Evolutionary conservation across 768 basidiomycete genomes (phyloP).

Genomic region (Kwoniella dejecticola): DNA sequence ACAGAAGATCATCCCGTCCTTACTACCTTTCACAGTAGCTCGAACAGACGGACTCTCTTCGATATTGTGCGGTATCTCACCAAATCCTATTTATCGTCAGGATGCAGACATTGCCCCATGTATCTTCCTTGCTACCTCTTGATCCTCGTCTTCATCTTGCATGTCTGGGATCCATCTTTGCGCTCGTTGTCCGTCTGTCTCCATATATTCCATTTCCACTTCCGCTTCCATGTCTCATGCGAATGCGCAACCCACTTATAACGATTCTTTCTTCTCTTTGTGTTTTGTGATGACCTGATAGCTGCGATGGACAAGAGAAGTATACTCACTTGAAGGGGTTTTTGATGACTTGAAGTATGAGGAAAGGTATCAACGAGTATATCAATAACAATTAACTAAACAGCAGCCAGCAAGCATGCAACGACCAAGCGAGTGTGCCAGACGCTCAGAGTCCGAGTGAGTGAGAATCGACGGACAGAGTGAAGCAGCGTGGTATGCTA

Average conservation of each 20-base stretch:
- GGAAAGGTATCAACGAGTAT: conserved; percentile 2
- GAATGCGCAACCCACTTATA: background rate
- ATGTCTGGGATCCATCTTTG: background rate
- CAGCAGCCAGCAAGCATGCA: background rate
- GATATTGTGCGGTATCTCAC: conserved; percentile 4
- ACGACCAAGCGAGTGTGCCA: background rate
- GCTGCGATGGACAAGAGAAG: background rate
- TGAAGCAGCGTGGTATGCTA: background rate
- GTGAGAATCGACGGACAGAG: background rate
- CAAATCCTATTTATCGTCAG: conserved; percentile 42
- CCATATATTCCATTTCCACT: too few species aligned
- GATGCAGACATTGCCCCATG: conserved; percentile 52
- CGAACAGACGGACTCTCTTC: background rate
- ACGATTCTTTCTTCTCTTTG: background rate
- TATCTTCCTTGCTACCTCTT: conserved; percentile 44
- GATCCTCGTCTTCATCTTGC: conserved; percentile 1
- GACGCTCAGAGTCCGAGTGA: background rate
- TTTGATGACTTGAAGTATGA: conserved; percentile 26
- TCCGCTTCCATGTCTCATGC: background rate
- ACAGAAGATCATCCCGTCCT: background rate
- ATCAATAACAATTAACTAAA: conserved; percentile 6
- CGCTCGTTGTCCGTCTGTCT: background rate
- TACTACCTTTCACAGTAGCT: background rate
- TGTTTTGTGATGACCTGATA: background rate
- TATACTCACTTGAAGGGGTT: conserved; percentile 28